phyloP scores from a whole-genome alignment of 305 asterid genomes.

The Fraxinus albicans region DNA sequence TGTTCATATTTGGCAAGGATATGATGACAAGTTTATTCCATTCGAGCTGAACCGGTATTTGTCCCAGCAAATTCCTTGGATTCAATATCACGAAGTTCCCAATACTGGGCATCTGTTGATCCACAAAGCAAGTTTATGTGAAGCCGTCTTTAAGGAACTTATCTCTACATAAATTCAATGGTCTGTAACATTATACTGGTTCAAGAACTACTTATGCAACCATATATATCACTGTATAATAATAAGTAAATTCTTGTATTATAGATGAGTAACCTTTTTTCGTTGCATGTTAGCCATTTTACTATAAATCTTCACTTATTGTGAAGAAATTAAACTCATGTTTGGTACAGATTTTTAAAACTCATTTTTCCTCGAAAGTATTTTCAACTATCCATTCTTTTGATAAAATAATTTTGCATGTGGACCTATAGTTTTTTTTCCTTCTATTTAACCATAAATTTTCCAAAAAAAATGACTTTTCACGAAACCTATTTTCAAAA shows the following conservation, averaged over 20 bases:
- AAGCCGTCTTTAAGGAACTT: slow-evolving; percentile 54
- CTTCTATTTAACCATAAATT: no score
- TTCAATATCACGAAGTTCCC: slow-evolving; percentile 71
- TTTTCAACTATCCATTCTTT: neutral
- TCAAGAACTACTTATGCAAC: neutral
- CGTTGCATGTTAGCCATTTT: neutral
- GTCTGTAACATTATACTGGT: neutral
- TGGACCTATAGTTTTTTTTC: neutral
- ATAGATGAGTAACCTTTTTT: neutral
- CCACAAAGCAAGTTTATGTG: slow-evolving; percentile 44
- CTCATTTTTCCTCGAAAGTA: neutral
- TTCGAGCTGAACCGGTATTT: slow-evolving; percentile 45
- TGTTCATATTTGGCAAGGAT: slow-evolving; percentile 84
- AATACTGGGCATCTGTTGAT: slow-evolving; percentile 65
- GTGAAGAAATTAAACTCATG: neutral
- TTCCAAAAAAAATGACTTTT: no score
- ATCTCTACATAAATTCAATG: slow-evolving; percentile 17
- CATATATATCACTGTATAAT: neutral
- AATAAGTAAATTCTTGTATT: neutral
- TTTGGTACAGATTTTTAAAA: neutral
- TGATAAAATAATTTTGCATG: no score
- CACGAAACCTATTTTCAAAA: no score
- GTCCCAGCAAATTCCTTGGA: slow-evolving; percentile 64
- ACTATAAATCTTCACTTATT: neutral
- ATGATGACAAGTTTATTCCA: slow-evolving; percentile 55